phyloP scores from a whole-genome alignment of 352 stramenopile genomes.

The Thraustochytrium striatum region DNA sequence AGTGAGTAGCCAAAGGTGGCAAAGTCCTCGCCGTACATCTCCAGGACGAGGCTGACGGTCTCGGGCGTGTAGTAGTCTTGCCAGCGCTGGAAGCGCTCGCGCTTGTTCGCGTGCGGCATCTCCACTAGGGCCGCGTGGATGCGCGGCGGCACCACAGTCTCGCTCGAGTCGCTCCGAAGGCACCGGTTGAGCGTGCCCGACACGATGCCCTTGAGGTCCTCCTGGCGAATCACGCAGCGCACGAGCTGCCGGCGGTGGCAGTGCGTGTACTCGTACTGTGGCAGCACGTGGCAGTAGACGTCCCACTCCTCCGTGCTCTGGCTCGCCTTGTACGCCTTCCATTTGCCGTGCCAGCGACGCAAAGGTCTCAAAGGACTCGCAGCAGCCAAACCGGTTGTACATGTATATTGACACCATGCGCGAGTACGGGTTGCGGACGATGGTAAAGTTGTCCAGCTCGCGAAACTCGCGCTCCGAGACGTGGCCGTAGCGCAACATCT shows the following conservation, averaged over 20 bases:
- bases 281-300: slow-evolving; percentile 59
- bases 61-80: slow-evolving; percentile 59
- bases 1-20: slow-evolving; percentile 56
- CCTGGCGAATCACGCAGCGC: slow-evolving; percentile 56
- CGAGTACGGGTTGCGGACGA: slow-evolving; percentile 60
- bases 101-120: slow-evolving; percentile 59
- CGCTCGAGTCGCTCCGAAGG: not conserved
- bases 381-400: slow-evolving; percentile 58
- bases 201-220: slow-evolving; percentile 57
- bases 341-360: slow-evolving; percentile 52
- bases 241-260: slow-evolving; percentile 54
- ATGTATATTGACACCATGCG: slow-evolving; percentile 59
- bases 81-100: slow-evolving; percentile 52
- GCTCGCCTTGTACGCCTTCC: not conserved
- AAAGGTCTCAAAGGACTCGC: slow-evolving; percentile 56
- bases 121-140: slow-evolving; percentile 54
- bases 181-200: not conserved
- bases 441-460: slow-evolving; percentile 57
- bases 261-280: slow-evolving; percentile 59
- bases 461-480: slow-evolving; percentile 52
- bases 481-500: slow-evolving; percentile 56
- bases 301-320: slow-evolving; percentile 44
- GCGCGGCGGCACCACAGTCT: slow-evolving; percentile 51
- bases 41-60: slow-evolving; percentile 57
- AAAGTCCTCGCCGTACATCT: slow-evolving; percentile 59